Evolutionary conservation across 306 rosid genomes (phyloP).

Genomic region (Astragalus glycyphyllos): DNA sequence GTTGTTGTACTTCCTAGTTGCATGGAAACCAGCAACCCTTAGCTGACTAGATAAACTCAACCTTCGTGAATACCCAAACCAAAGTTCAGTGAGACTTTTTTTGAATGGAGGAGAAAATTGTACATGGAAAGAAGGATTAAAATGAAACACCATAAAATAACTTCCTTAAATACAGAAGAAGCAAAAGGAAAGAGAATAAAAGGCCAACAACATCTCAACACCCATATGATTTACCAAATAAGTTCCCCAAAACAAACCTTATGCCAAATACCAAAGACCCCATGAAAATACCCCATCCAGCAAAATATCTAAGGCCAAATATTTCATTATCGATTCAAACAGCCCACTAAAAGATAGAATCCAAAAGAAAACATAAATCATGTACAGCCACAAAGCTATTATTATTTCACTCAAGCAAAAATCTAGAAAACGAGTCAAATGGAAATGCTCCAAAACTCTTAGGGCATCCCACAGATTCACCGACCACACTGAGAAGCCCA

Average conservation of each 20-base stretch:
- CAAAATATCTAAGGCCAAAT: neutral
- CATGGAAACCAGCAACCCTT: slow-evolving; percentile 29
- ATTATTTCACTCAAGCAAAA: no score
- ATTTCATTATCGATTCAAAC: slow-evolving; percentile 4
- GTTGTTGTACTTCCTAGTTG: slow-evolving; percentile 26
- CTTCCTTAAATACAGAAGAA: slow-evolving; percentile 26
- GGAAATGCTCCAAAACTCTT: no score
- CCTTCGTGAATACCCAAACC: slow-evolving; percentile 40
- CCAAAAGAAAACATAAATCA: no score
- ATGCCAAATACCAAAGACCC: slow-evolving; percentile 7
- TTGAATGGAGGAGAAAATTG: neutral
- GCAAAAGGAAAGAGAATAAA: slow-evolving; percentile 11
- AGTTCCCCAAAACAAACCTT: slow-evolving; percentile 13
- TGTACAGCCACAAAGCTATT: no score
- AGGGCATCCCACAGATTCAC: no score
- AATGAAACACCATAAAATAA: slow-evolving; percentile 16
- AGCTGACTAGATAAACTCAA: slow-evolving; percentile 25
- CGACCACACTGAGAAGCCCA: neutral
- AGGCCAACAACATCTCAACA: slow-evolving; percentile 18
- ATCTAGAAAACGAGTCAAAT: no score
- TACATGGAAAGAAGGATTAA: slow-evolving; percentile 10
- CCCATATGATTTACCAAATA: slow-evolving; percentile 12
- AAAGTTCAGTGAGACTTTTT: slow-evolving; percentile 25
- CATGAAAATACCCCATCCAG: neutral
- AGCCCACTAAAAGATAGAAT: slow-evolving; percentile 17